phyloP scores from a whole-genome alignment of 768 basidiomycete species.

The Calocera viscosa region DNA sequence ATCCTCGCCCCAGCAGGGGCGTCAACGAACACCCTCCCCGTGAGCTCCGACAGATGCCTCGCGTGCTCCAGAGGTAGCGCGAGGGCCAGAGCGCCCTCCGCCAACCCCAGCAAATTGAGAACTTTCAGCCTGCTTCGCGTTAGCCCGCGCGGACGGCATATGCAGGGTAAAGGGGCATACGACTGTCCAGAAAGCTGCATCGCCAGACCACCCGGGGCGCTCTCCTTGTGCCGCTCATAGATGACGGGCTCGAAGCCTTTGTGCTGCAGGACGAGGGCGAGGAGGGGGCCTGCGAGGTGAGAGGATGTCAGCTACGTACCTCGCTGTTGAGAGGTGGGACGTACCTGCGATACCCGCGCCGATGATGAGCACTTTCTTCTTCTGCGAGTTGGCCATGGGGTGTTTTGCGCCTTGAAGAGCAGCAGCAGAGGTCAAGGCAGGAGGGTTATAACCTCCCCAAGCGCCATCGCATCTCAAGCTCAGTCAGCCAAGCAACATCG shows the following conservation, averaged over 20 bases:
- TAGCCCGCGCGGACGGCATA: background rate
- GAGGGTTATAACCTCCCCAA: too few relatives aligned
- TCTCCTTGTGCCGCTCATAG: background rate
- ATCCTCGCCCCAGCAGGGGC: background rate
- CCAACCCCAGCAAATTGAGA: background rate
- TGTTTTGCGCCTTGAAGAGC: too few relatives aligned
- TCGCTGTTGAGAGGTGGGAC: background rate
- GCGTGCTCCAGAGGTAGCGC: background rate
- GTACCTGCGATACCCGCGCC: background rate
- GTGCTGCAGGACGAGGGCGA: constrained; percentile 1
- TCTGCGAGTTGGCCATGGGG: too few relatives aligned
- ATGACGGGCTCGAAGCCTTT: constrained; percentile 9
- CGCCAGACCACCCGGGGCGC: background rate
- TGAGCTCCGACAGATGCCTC: background rate
- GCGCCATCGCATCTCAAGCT: too few relatives aligned
- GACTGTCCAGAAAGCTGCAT: background rate
- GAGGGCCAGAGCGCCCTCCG: background rate
- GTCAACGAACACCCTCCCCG: background rate
- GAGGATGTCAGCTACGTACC: background rate
- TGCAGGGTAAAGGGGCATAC: background rate
- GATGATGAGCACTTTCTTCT: background rate
- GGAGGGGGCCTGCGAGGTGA: constrained; percentile 4
- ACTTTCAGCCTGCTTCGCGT: background rate
- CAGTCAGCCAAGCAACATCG: too few relatives aligned
- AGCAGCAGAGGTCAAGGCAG: too few relatives aligned